Conservation (phyloP, 495 filamentous ascomycete genomes). For the Xylaria castorea region DNA sequence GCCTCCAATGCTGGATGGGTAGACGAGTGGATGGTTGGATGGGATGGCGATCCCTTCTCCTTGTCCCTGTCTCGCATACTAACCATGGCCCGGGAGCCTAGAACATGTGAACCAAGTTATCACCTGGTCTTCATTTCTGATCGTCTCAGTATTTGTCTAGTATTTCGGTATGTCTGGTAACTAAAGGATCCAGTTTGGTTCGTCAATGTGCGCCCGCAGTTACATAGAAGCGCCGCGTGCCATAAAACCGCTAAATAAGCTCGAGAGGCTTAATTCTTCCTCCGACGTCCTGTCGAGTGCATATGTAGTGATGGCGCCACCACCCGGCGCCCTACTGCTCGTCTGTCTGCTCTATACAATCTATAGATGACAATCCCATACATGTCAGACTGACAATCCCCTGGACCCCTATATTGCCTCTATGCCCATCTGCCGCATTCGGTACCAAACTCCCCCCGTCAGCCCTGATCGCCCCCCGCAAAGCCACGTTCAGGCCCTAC, state of each 20-base stretch:
- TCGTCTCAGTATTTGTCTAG: not conserved
- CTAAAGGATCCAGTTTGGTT: conserved; percentile 12
- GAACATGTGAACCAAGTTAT: not conserved
- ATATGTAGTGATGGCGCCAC: conserved; percentile 9
- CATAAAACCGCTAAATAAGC: conserved; percentile 21
- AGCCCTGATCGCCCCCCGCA: conserved; percentile 29
- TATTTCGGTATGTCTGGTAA: not conserved
- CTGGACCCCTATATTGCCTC: conserved; percentile 22
- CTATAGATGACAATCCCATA: not conserved
- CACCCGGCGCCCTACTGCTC: conserved; percentile 6
- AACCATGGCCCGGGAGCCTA: not conserved
- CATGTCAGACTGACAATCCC: conserved; percentile 14
- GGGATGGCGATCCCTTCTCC: conserved; percentile 2
- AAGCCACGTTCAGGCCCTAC: conserved; percentile 30
- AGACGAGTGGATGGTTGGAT: not conserved
- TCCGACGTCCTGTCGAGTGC: conserved; percentile 10
- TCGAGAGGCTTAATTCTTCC: conserved; percentile 21
- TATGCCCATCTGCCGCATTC: conserved; percentile 23
- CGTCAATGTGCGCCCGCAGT: conserved; percentile 9
- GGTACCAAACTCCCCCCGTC: conserved; percentile 20
- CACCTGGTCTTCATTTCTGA: not conserved
- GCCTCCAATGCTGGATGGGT: not conserved
- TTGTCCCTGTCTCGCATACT: conserved; percentile 12
- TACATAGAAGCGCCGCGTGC: not conserved
- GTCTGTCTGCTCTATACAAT: conserved; percentile 6